Conservation (phyloP, 148 eudicot genomes). For the Heliamphora exappendiculata region DNA sequence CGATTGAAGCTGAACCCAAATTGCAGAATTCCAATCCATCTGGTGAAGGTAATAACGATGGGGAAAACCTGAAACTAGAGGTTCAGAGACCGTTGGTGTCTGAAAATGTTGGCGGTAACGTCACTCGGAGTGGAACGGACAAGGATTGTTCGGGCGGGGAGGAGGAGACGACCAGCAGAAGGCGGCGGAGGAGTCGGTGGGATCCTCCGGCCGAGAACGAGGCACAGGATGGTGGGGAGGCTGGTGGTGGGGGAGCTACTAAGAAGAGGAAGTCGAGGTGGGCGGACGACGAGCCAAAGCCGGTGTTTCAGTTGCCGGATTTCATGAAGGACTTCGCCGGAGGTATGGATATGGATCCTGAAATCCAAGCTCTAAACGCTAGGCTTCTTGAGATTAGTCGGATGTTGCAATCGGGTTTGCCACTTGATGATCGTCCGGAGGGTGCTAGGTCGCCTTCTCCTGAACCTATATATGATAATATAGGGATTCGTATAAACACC, state of each 20-base stretch:
- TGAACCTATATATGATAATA: constrained; percentile 22
- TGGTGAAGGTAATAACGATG: background rate
- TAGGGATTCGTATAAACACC: constrained; percentile 21
- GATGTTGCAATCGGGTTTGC: constrained; percentile 19
- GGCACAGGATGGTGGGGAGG: constrained; percentile 9
- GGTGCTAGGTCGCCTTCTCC: constrained; percentile 27
- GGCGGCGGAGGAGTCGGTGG: constrained; percentile 27
- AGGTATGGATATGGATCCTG: constrained; percentile 25
- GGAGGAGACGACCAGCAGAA: constrained; percentile 10
- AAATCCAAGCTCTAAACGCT: constrained; percentile 22
- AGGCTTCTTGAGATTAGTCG: constrained; percentile 21
- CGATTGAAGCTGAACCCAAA: background rate
- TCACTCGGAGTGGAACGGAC: background rate
- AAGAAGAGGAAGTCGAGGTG: constrained; percentile 20
- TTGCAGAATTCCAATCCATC: background rate
- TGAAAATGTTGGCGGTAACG: background rate
- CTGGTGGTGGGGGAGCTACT: constrained; percentile 4
- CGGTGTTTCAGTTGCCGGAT: constrained; percentile 21
- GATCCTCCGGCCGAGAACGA: constrained; percentile 16
- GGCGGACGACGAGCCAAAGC: constrained; percentile 23
- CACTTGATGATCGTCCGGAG: constrained; percentile 17
- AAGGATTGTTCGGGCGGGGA: constrained; percentile 9
- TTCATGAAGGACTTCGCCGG: constrained; percentile 29
- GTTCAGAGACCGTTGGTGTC: background rate
- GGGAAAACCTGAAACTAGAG: constrained; percentile 1